phyloP scores from a whole-genome alignment of 805 yeast species.

The Priceomyces carsonii region DNA sequence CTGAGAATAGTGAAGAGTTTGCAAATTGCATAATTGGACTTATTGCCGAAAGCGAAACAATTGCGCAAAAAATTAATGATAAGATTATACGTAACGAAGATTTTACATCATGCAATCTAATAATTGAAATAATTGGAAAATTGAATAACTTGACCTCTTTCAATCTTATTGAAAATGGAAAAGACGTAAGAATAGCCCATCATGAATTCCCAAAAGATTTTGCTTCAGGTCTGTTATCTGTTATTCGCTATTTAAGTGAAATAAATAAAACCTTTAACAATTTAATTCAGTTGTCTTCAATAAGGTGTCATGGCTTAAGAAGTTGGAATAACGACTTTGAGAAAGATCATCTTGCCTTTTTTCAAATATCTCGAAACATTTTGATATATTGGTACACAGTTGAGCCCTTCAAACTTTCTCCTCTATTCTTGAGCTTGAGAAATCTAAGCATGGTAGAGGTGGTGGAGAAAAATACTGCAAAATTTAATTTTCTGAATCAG shows the following conservation, averaged over 20 bases:
- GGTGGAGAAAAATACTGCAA: conserved; percentile 2
- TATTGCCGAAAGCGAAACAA: neutral
- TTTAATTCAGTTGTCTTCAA: conserved; percentile 10
- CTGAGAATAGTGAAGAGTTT: conserved; percentile 1
- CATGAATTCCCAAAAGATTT: conserved; percentile 3
- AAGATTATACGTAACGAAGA: conserved; percentile 4
- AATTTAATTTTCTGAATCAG: conserved; percentile 2
- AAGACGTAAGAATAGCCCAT: neutral
- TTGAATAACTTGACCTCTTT: neutral
- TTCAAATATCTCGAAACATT: conserved; percentile 11
- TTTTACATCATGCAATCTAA: conserved; percentile 9
- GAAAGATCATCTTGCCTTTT: conserved; percentile 7
- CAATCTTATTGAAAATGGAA: neutral
- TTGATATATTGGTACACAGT: conserved; percentile 11
- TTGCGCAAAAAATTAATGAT: neutral
- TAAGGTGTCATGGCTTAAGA: conserved; percentile 2
- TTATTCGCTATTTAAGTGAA: conserved; percentile 4
- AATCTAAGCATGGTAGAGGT: conserved; percentile 6
- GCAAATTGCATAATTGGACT: conserved; percentile 1
- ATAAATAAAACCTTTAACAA: conserved; percentile 10
- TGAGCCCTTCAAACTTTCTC: conserved; percentile 2
- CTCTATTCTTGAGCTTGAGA: conserved; percentile 7
- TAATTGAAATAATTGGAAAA: conserved; percentile 7
- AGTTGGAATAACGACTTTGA: conserved; percentile 9
- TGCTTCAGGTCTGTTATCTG: conserved; percentile 7